Percentiles rank a stretch among this genome's conserved stretches.
These are phyloP conservation scores for Peronospora destructor DNA, from an alignment of 352 stramenopile genomes.

Conservation along the genomic window DNA sequence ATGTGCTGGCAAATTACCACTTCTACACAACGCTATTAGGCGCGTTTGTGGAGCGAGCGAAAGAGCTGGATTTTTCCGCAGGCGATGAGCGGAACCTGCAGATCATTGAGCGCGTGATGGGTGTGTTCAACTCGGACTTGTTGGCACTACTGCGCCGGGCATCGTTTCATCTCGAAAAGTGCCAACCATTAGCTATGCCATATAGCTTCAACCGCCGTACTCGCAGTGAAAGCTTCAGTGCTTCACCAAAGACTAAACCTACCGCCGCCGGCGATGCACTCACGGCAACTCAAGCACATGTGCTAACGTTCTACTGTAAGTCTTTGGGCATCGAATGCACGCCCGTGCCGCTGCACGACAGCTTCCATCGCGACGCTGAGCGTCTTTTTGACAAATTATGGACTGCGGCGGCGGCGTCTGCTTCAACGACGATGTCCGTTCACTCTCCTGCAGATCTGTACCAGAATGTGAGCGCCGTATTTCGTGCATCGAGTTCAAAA, in stretches of 20 bases:
- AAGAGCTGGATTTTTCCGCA: slow-evolving; percentile 75
- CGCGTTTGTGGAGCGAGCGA: slow-evolving; percentile 71
- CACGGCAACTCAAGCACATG: slow-evolving; percentile 54
- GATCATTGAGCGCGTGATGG: slow-evolving; percentile 64
- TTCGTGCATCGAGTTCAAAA: slow-evolving; percentile 25
- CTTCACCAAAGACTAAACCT: slow-evolving; percentile 28
- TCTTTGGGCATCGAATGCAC: slow-evolving; percentile 64
- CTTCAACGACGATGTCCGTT: slow-evolving; percentile 16
- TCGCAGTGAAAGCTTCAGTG: slow-evolving; percentile 21
- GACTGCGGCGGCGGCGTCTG: slow-evolving; percentile 24
- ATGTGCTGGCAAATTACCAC: slow-evolving; percentile 83
- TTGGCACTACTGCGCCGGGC: slow-evolving; percentile 52
- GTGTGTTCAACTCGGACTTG: slow-evolving; percentile 62
- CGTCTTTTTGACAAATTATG: slow-evolving; percentile 81
- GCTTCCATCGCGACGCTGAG: slow-evolving; percentile 76
- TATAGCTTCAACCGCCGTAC: slow-evolving; percentile 32
- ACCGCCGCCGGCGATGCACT: slow-evolving; percentile 30
- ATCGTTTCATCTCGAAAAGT: slow-evolving; percentile 60
- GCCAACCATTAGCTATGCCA: slow-evolving; percentile 54
- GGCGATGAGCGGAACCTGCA: slow-evolving; percentile 53
- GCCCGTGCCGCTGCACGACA: slow-evolving; percentile 58
- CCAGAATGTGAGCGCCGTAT: slow-evolving; percentile 31
- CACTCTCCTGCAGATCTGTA: slow-evolving; percentile 31
- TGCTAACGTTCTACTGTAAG: slow-evolving; percentile 80
- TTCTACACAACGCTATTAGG: slow-evolving; percentile 83